Percentiles rank a stretch among this genome's conserved stretches.
These are phyloP conservation scores for Simplicillium aogashimaense DNA, from an alignment of 2,329 filamentous ascomycete species.

Conservation along the genomic window DNA sequence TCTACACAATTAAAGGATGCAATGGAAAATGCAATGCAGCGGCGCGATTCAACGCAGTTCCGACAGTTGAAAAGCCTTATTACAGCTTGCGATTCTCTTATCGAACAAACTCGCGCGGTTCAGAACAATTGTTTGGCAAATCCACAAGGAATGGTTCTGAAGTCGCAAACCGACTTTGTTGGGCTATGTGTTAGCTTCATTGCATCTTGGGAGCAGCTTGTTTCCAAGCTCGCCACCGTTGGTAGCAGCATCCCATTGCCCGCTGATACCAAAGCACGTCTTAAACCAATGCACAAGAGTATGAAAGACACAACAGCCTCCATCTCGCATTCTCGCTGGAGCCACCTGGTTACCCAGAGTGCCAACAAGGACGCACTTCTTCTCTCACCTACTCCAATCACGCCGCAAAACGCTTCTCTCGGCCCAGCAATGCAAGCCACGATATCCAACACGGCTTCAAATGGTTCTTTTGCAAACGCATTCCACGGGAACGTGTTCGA, in stretches of 20 bases:
- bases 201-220: conserved; percentile 59
- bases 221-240: conserved; percentile 45
- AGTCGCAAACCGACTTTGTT: conserved; percentile 54
- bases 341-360: conserved; percentile 24
- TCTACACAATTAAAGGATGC: conserved; percentile 56
- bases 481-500: conserved; percentile 52
- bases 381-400: conserved; percentile 56
- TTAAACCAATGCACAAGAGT: conserved; percentile 72
- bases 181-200: conserved; percentile 67
- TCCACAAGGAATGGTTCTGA: conserved; percentile 70
- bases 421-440: conserved; percentile 87
- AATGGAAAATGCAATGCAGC: conserved; percentile 52
- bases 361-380: conserved; percentile 13
- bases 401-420: conserved; percentile 78
- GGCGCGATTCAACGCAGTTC: conserved; percentile 46
- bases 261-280: conserved; percentile 59
- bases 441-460: conserved; percentile 61
- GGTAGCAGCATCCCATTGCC: conserved; percentile 43
- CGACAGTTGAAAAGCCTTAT: conserved; percentile 63
- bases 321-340: conserved; percentile 55
- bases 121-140: conserved; percentile 69
- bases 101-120: conserved; percentile 65
- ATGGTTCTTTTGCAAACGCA: conserved; percentile 41
- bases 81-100: conserved; percentile 57
- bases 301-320: conserved; percentile 71